Percentiles rank a stretch among this genome's conserved stretches.
Evolutionary conservation across 169 alveolate species (phyloP).

Genomic region (Babesia gibsoni): DNA sequence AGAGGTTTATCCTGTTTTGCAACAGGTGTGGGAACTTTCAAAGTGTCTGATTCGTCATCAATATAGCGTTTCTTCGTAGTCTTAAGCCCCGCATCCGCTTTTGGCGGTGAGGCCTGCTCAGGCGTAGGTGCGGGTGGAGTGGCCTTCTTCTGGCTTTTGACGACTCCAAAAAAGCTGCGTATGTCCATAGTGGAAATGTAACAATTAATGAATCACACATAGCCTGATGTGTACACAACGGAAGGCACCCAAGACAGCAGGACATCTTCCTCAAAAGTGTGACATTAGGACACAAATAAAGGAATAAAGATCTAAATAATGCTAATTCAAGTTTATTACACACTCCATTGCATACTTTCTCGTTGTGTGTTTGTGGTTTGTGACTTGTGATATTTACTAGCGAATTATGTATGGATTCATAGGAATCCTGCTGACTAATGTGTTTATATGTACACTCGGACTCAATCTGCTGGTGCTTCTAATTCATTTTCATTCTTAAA

Average conservation of each 20-base stretch:
- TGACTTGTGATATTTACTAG: no score
- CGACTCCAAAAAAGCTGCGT: slow-evolving; percentile 27
- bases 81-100: background rate
- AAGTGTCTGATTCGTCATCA: background rate
- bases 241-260: background rate
- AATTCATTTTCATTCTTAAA: no score
- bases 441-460: no score
- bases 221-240: slow-evolving; percentile 4
- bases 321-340: no score
- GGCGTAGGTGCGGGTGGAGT: background rate
- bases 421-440: no score
- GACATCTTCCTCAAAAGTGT: background rate
- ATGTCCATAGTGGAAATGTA: slow-evolving; percentile 6
- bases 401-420: no score
- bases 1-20: background rate
- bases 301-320: background rate
- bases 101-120: background rate
- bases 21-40: background rate
- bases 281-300: background rate
- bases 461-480: no score
- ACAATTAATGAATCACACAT: background rate
- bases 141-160: background rate
- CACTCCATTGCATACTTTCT: no score
- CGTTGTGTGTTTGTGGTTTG: no score
- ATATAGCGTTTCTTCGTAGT: slow-evolving; percentile 1